A percentile compares a stretch with the other conserved stretches of the same genome.
phyloP scores from a whole-genome alignment of 2,329 filamentous ascomycete genomes.

The Aspergillus sp. region DNA sequence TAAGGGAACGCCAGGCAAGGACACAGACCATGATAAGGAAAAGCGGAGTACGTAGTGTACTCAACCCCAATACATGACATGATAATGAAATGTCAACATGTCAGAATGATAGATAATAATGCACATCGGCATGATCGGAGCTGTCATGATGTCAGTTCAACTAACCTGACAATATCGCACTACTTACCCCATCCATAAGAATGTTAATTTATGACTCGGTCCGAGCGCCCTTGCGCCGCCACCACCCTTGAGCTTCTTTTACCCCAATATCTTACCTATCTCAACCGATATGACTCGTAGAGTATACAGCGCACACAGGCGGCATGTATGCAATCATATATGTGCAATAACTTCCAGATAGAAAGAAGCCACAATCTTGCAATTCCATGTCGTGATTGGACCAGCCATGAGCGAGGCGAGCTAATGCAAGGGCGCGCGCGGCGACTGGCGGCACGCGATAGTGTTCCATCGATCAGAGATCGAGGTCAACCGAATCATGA shows the following conservation, averaged over 20 bases:
- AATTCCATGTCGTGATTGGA: background rate
- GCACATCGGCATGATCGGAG: background rate
- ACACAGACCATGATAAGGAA: background rate
- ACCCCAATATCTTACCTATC: slow-evolving; percentile 5
- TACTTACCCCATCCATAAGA: background rate
- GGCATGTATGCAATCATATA: background rate
- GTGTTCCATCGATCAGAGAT: background rate
- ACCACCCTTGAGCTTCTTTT: background rate
- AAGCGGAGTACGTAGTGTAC: background rate
- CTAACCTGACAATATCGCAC: background rate
- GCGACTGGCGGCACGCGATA: background rate
- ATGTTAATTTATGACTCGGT: background rate
- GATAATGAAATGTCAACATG: background rate
- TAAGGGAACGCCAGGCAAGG: background rate
- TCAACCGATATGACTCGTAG: background rate
- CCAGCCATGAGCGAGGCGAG: background rate
- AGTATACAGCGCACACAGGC: background rate
- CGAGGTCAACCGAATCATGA: background rate
- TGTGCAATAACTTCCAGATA: background rate
- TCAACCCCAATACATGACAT: background rate
- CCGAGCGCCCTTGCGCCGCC: background rate
- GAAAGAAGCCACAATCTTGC: background rate
- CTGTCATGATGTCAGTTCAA: background rate
- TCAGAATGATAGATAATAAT: background rate
- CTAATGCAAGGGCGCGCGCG: slow-evolving; percentile 10